These are phyloP conservation scores for Ceratocystiopsis sp. DNA, from an alignment of 2,329 filamentous ascomycete genomes.

Conservation along the genomic window DNA sequence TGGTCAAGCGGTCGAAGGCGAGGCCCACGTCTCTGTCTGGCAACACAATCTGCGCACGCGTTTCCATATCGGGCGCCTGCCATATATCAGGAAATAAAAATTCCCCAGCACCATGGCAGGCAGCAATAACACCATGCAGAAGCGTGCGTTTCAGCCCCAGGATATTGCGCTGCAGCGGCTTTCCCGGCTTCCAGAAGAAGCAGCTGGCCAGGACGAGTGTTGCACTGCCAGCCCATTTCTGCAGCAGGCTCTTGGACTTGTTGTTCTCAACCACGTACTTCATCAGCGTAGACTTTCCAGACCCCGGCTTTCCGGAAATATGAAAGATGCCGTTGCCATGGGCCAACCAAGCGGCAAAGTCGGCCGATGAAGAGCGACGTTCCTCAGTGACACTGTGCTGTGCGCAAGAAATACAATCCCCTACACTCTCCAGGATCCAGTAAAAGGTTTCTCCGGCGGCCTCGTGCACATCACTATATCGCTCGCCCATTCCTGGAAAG, in stretches of 20 bases:
- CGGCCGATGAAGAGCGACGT: no score
- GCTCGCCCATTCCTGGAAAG: not conserved
- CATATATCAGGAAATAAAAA: not conserved
- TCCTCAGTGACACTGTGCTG: not conserved
- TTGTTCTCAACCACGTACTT: not conserved
- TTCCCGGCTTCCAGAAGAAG: slow-evolving; percentile 3
- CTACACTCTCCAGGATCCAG: not conserved
- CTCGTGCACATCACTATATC: not conserved
- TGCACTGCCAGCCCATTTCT: not conserved
- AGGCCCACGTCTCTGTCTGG: no score
- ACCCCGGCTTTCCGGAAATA: slow-evolving; percentile 2
- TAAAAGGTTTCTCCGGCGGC: not conserved
- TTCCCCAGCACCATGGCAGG: not conserved
- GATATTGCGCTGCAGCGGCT: not conserved
- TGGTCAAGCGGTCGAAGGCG: no score
- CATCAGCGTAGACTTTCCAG: slow-evolving; percentile 5
- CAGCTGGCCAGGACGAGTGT: not conserved
- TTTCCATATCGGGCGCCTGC: not conserved
- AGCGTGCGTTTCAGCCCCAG: not conserved
- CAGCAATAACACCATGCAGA: not conserved
- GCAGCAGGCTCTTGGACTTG: not conserved
- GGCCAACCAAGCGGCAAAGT: not conserved
- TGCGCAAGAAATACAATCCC: not conserved
- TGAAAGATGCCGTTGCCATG: slow-evolving; percentile 1
- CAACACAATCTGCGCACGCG: no score